Evolutionary conservation across 768 basidiomycete genomes (phyloP), one percentile per base, ranked within the genome.

Genomic region (Russula virescens): DNA sequence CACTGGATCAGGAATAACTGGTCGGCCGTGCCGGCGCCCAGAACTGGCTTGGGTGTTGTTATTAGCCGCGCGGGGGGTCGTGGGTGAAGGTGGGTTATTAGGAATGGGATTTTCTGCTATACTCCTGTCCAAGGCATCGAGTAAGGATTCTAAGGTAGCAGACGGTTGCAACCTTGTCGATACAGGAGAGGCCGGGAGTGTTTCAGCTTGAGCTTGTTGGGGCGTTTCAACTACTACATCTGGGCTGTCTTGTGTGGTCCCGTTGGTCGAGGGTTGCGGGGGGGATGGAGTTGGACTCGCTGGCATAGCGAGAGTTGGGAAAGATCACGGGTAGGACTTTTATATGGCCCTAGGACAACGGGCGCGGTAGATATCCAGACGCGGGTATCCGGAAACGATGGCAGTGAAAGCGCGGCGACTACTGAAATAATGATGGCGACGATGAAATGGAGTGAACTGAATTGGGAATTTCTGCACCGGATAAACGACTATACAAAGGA

Each of bases 81-180:
- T 13, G 28, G 58, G 52, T 0, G 18, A 31, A 10, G 40, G 13
- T 9, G 48, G 1, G 47, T 28, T 14, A 45, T 46, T 19, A 28
- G 25, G 23, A 40, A 16, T 28, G 26, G 53, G 23, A 21, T 55
- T 60, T n/a, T 64, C 63, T 43, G 57, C 4, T 53, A 55, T 50
- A 1, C 28, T 35, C 55, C 58, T 19, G 63, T 35, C 43, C 40
- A 55, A 45, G 40, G 58, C 40, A 42, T 64, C 63, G 31, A 55
- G 31, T 26, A 45, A 18, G 16, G 63, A 49, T 10, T 46, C 58
- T 5, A 60, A 25, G 25, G 52, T 50, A 19, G 58, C 23, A 45
- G 63, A 28, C 10, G 14, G 47, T 23, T 63, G 52, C n/a, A 35
- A 28, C 1, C 1, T 47, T 34, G 58, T 42, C 7, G 38, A 31